Evolutionary conservation across 768 basidiomycete species (phyloP), one percentile per base, ranked within the genome.

Genomic region (Harrya chromipes): DNA sequence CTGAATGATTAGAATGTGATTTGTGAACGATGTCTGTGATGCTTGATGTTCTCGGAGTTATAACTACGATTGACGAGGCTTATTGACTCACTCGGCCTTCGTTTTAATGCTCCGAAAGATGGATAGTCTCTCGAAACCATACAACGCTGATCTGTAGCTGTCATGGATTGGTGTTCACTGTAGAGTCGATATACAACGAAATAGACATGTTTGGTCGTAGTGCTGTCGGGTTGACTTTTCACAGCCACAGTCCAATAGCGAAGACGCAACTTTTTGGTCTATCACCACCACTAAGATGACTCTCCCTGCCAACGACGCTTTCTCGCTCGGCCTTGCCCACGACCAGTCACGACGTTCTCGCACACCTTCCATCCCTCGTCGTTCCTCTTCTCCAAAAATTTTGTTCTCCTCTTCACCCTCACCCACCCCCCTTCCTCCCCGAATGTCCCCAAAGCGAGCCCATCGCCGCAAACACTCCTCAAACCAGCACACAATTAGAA

Each of bases 21-120:
- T 6, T 27, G 27, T 27, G 27, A 27, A 27, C 10, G 27, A 27
- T 23, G 26, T 26, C 26, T 29, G 29, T 11, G 9, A 29, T 11
- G 29, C 12, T 27, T 23, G 34, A 33, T 20, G 1, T 39, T 47
- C 70, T 80, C 84, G 85, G 85, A 79, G 83, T 78, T 77, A 90
- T 90, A 88, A 90, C 87, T 90, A 87, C 88, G 83, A 75, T 76
- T 68, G 80, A 75, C 80, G 83, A 76, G 78, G 74, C 70, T 52
- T 58, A 59, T 59, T 64, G 60, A 27, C 73, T 78, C 63, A 89
- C 85, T 74, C 78, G 79, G 72, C 77, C 67, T 72, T 82, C 79
- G 87, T 87, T 89, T 89, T 89, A 90, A 87, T 73, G 71, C 82
- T 85, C 81, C 88, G 85, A 81, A 62, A 90, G 45, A 89, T 77